Base-by-base conservation (phyloP, 768 basidiomycete species). In the Dentipellis fragilis region DNA sequence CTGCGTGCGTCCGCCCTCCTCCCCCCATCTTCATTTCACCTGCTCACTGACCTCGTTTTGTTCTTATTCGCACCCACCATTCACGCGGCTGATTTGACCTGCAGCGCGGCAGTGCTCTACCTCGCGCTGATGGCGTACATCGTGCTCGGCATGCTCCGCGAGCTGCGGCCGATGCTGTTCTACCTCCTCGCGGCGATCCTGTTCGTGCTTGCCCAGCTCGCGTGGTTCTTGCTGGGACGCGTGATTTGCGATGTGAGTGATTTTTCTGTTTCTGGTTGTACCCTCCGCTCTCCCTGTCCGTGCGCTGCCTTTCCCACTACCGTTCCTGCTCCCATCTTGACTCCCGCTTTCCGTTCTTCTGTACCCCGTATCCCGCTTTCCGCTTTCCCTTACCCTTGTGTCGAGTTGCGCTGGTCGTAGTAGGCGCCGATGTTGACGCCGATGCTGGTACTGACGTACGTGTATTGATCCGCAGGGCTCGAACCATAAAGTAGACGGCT, bases 131-230 rank as follows among this genome's bases (percentile, higher is more conserved):
- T 95, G 87, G 49, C 83, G 7, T 89, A 85, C 68, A 85, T 97
- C 63, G 85, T 92, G 45, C 72, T 91, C 5, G 73, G 72, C 40
- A 75, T 89, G 39, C 80, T 98, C 56, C 80, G 81, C 62, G 95
- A 97, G 72, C 68, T 77, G 57, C 79, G 82, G 58, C 93, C 95
- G 2, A 77, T 93, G 72, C 76, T 83, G 71, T 89, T 80, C 66
- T 94, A 89, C 71, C 66, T 83, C 56, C 76, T 85, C 35, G 77
- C 89, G 2, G 83, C 81, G n/a, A 64, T 84, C 37, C 71, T 93
- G 16, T 96, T 96, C 66, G 74, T 89, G 39, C 77, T 91, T 39
- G 76, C 79, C 49, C 93, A 95, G 72, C 77, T 92, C 21, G 87
- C 81, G 40, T 93, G 84, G 72, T 91, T 93, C 73, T 74, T 94